Evolutionary conservation across 768 basidiomycete genomes (phyloP), one percentile per base, ranked within the genome.

Genomic region (Ephemerocybe angulata): DNA sequence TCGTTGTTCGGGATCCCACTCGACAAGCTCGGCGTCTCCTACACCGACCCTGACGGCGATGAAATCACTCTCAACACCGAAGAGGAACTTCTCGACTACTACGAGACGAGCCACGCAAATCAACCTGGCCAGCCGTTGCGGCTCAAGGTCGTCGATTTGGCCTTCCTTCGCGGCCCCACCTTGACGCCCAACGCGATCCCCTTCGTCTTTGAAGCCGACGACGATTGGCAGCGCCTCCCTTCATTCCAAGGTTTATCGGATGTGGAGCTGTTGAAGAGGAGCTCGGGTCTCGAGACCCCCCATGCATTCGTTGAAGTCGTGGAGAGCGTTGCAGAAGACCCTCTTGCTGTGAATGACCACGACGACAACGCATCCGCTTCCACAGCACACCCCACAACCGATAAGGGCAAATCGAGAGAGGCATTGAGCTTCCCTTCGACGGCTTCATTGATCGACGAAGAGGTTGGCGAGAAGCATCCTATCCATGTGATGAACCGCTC

Each of bases 61-160:
- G 82, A 86, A 56, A 82, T 93, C 58, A 91, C 89, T 11, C 74
- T 91, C 54, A 88, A 82, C 68, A 82, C 89, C 3, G 76, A 89
- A 52, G 84, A 85, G 30, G 90, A 93, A 67, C 79, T 92, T n/a
- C 77, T 79, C 52, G 88, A 91, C 55, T 88, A 79, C 65, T 90
- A 87, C 64, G 62, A 65, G 27, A 70, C 72, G 6, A 62, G 71
- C 55, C 53, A 68, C 11, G 38, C 19, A 3, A 21, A 38, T 59
- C 58, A 56, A 21, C 54, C 62, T 41, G 65, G 65, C 13, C 67
- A 72, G 21, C 55, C 70, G 24, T 71, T 86, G 69, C 87, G 82
- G 68, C 81, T 93, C 60, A 70, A 68, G 19, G 83, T 92, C 21
- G 75, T 80, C 62, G 84, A 91, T 71, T 68, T 91, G 55, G 68